A percentile compares a stretch with the other conserved stretches of the same genome.
Conservation (phyloP, 306 rosid species). For the Prosopis cineraria region DNA sequence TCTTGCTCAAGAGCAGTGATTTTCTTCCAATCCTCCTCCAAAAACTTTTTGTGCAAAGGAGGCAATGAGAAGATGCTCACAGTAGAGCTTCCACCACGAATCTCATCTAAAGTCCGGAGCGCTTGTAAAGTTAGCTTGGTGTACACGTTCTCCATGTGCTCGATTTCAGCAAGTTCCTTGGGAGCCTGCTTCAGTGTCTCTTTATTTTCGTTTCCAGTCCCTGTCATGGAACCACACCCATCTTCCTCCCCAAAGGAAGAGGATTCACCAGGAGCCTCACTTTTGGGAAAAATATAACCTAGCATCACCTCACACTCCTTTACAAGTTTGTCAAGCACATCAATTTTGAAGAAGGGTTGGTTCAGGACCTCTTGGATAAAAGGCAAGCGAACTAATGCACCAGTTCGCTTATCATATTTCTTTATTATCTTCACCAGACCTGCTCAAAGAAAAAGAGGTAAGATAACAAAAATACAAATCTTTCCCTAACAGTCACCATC, state of each 20-base stretch:
- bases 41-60: constrained; percentile 51
- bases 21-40: constrained; percentile 45
- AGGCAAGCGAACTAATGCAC: constrained; percentile 69
- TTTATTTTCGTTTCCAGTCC: constrained; percentile 30
- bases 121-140: constrained; percentile 67
- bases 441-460: constrained; percentile 17
- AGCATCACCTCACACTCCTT: constrained; percentile 77
- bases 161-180: constrained; percentile 66
- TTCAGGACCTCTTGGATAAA: constrained; percentile 76
- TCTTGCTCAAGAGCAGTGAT: constrained; percentile 35
- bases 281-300: constrained; percentile 59
- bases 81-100: constrained; percentile 84
- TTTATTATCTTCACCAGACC: constrained; percentile 83
- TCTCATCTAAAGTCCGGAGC: constrained; percentile 59
- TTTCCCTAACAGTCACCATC: constrained; percentile 9
- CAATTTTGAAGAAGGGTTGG: constrained; percentile 84
- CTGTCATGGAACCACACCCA: constrained; percentile 33
- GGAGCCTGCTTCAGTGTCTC: constrained; percentile 50
- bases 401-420: constrained; percentile 87
- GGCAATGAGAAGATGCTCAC: constrained; percentile 73
- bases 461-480: constrained; percentile 17
- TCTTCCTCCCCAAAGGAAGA: constrained; percentile 44
- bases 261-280: constrained; percentile 37
- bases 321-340: constrained; percentile 70
- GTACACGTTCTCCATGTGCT: constrained; percentile 68